Evolutionary conservation across 2,329 filamentous ascomycete species (phyloP), one percentile per base, ranked within the genome.

Genomic region (Alternaria infectoria): DNA sequence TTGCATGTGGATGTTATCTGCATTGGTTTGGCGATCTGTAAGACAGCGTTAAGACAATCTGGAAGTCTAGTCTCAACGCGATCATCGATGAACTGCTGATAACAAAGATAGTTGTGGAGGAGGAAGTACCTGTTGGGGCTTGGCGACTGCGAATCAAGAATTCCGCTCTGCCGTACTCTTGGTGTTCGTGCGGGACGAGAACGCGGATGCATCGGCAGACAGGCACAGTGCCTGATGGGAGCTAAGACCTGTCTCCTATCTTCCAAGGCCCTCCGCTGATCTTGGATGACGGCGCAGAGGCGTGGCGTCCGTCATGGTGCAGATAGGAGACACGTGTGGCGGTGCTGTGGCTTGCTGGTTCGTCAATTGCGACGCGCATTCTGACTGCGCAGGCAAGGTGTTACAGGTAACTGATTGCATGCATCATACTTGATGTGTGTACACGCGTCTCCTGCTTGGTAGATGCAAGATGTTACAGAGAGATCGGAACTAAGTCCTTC

Each of bases 181-280:
- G 54, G 54, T 44, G 12, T 56, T 56, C 40, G 54, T 46, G 54
- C 54, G 54, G 54, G 54, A 56, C 54, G 40, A 56, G 54, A 40
- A 56, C 32, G 19, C 49, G 30, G 49, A 52, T 52, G 30, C 49
- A 52, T 52, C 49, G 30, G 49, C 49, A 52, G 28, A 36, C 19
- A 25, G 49, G 49, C 32, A 52, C 30, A 52, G 13, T 8, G 30
- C 28, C 13, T 52, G 28, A 25, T 54, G 52, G 32, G 52, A n/a
- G 26, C 52, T 44, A 54, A 54, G 52, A 54, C 23, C 21, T 54
- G 36, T 49, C 21, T 28, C 44, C 28, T 30, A 17, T 36, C 28
- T 40, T 49, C 32, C 46, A 58, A 58, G 56, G 28, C 32, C 28
- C 28, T 52, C 56, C 46, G 32, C 43, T 58, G 56, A 32, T 58